These are phyloP conservation scores for Areca catechu DNA, from an alignment of 176 grass and related monocot genomes.

Conservation along the genomic window DNA sequence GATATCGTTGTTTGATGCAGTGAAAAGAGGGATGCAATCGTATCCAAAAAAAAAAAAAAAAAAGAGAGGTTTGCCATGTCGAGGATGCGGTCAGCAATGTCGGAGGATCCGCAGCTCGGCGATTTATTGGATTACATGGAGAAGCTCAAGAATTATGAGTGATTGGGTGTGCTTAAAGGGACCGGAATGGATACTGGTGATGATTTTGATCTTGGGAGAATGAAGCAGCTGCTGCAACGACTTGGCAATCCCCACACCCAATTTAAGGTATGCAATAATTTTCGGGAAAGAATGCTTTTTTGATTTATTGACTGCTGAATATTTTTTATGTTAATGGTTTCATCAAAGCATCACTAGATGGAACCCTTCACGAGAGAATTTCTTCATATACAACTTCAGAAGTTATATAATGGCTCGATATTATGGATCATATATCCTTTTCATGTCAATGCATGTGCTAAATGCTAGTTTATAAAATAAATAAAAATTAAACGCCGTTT, in stretches of 20 bases:
- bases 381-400: too few relatives aligned
- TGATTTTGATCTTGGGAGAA: slow-evolving; percentile 80
- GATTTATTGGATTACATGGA: slow-evolving; percentile 80
- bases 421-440: too few relatives aligned
- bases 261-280: slow-evolving; percentile 37
- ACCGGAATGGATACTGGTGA: slow-evolving; percentile 67
- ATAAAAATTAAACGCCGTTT: too few relatives aligned
- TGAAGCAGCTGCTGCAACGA: slow-evolving; percentile 53
- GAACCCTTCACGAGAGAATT: too few relatives aligned
- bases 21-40: too few relatives aligned
- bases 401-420: too few relatives aligned
- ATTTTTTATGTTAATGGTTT: background rate
- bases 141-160: slow-evolving; percentile 65
- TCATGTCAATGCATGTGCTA: too few relatives aligned
- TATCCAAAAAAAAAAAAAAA: too few relatives aligned
- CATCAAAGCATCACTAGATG: too few relatives aligned
- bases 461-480: too few relatives aligned
- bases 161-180: slow-evolving; percentile 50
- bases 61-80: background rate
- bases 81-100: slow-evolving; percentile 9
- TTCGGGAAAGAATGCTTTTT: background rate
- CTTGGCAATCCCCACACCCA: slow-evolving; percentile 59
- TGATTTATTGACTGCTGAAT: background rate
- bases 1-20: too few relatives aligned
- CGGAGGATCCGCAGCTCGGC: slow-evolving; percentile 21